Conservation (phyloP, 306 rosid genomes). For the Acacia acuminata region DNA sequence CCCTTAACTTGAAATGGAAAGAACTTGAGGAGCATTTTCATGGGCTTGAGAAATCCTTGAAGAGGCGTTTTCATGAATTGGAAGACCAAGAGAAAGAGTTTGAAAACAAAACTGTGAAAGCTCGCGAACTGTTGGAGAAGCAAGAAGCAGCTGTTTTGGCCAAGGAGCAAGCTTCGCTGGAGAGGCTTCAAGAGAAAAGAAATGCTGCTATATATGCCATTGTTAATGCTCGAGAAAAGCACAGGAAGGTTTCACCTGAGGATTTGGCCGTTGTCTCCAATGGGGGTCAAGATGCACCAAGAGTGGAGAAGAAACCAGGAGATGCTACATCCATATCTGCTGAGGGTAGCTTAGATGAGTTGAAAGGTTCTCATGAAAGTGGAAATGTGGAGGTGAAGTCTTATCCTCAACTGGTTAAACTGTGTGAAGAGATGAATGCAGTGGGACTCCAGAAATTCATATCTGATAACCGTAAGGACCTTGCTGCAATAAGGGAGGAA, state of each 20-base stretch:
- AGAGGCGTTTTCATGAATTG: slow-evolving; percentile 95
- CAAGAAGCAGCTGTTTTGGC: slow-evolving; percentile 71
- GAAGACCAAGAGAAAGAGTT: slow-evolving; percentile 96
- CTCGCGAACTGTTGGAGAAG: slow-evolving; percentile 71
- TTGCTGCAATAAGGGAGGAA: slow-evolving; percentile 87
- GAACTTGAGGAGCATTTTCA: slow-evolving; percentile 96
- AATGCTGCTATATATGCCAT: slow-evolving; percentile 80
- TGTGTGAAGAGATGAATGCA: slow-evolving; percentile 86
- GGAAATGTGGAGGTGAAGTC: slow-evolving; percentile 53
- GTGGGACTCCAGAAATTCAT: slow-evolving; percentile 91
- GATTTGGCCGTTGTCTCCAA: slow-evolving; percentile 44
- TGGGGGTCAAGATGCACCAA: slow-evolving; percentile 43
- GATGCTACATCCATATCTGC: slow-evolving; percentile 50
- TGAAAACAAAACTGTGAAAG: slow-evolving; percentile 64
- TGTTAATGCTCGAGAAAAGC: slow-evolving; percentile 74
- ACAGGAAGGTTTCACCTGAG: slow-evolving; percentile 62
- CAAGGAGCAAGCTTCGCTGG: slow-evolving; percentile 76
- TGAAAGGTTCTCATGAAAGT: slow-evolving; percentile 50
- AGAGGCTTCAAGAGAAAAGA: slow-evolving; percentile 82
- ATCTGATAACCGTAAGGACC: slow-evolving; percentile 94
- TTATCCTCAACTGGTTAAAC: slow-evolving; percentile 72
- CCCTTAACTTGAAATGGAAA: slow-evolving; percentile 95
- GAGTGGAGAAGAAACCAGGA: slow-evolving; percentile 61
- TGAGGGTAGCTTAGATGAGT: slow-evolving; percentile 46
- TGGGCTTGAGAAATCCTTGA: slow-evolving; percentile 95